These are phyloP conservation scores for Planoprotostelium fungivorum DNA, from an alignment of 78 protist species.

Conservation along the genomic window DNA sequence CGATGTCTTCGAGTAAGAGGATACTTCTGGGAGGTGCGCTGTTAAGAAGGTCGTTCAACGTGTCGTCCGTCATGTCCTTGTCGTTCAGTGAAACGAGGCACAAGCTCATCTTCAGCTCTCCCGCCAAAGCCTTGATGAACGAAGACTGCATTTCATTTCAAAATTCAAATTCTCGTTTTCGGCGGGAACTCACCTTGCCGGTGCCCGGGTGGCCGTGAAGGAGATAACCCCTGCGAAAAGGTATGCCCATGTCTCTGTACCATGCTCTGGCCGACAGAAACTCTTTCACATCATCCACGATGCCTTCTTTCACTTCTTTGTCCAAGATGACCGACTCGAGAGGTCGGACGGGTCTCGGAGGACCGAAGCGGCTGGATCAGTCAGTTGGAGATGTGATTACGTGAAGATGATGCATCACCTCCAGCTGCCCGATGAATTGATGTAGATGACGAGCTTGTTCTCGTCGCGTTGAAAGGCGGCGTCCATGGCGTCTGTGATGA, in stretches of 20 bases:
- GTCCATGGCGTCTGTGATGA: constrained; percentile 35
- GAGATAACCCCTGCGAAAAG: constrained; percentile 90
- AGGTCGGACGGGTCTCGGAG: constrained; percentile 42
- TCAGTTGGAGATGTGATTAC: neutral
- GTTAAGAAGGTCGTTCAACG: constrained; percentile 29
- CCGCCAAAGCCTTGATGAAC: constrained; percentile 73
- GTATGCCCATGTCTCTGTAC: constrained; percentile 83
- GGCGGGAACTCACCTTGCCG: constrained; percentile 84
- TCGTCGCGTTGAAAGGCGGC: constrained; percentile 20
- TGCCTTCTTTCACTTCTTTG: constrained; percentile 5
- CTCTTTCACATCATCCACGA: constrained; percentile 45
- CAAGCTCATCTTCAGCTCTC: constrained; percentile 59
- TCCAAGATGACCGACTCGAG: constrained; percentile 72
- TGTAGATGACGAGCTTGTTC: constrained; percentile 38
- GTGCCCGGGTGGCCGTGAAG: constrained; percentile 94
- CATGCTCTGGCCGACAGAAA: constrained; percentile 51
- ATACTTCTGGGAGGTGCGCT: constrained; percentile 65
- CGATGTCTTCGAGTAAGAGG: constrained; percentile 86
- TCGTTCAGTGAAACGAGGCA: constrained; percentile 59
- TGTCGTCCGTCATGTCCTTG: constrained; percentile 43
- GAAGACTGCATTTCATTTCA: constrained; percentile 4
- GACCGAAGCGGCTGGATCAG: constrained; percentile 22
- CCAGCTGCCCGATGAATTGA: constrained; percentile 24
- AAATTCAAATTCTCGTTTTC: too few species aligned
- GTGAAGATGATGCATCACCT: neutral